Percentiles rank a stretch among this genome's conserved stretches.
These are phyloP conservation scores for Cutaneotrichosporon cavernicola DNA, from an alignment of 1,284 basidiomycete genomes.

Conservation along the genomic window DNA sequence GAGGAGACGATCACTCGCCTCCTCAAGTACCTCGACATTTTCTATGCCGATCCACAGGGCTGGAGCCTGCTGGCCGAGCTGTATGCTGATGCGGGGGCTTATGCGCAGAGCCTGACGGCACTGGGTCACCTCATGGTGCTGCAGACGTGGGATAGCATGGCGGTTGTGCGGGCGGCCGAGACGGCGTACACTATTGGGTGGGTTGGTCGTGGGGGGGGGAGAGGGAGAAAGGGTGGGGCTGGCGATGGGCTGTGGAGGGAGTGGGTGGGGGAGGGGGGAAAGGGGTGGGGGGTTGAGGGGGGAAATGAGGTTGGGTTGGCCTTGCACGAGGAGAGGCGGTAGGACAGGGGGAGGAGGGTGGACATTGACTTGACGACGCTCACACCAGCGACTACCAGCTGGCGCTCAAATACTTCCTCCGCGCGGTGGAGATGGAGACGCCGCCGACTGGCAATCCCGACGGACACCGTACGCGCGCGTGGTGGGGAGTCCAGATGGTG, in stretches of 20 bases:
- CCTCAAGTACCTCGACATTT: constrained; percentile 79
- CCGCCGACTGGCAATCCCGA: constrained; percentile 54
- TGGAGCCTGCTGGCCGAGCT: constrained; percentile 93
- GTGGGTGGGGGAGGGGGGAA: no score
- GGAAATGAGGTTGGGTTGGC: no score
- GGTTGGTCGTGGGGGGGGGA: constrained; percentile 15
- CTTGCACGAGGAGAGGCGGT: neutral
- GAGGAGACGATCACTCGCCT: constrained; percentile 73
- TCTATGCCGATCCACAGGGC: constrained; percentile 86
- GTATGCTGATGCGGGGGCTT: constrained; percentile 77
- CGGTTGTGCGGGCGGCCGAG: constrained; percentile 43
- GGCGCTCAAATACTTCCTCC: constrained; percentile 77
- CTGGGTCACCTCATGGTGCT: constrained; percentile 47
- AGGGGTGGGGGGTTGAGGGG: no score
- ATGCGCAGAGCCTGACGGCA: constrained; percentile 34
- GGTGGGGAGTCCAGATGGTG: constrained; percentile 83
- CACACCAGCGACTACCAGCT: constrained; percentile 62
- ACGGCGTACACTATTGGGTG: constrained; percentile 48
- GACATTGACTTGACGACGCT: neutral
- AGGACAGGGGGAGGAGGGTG: neutral
- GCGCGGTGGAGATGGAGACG: constrained; percentile 78
- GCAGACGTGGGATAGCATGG: constrained; percentile 44
- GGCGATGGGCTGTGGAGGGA: no score
- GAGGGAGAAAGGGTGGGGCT: neutral
- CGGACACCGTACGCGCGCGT: constrained; percentile 57